Base-by-base conservation (phyloP, 2,329 filamentous ascomycete species). In the Paradendryphiella salina region DNA sequence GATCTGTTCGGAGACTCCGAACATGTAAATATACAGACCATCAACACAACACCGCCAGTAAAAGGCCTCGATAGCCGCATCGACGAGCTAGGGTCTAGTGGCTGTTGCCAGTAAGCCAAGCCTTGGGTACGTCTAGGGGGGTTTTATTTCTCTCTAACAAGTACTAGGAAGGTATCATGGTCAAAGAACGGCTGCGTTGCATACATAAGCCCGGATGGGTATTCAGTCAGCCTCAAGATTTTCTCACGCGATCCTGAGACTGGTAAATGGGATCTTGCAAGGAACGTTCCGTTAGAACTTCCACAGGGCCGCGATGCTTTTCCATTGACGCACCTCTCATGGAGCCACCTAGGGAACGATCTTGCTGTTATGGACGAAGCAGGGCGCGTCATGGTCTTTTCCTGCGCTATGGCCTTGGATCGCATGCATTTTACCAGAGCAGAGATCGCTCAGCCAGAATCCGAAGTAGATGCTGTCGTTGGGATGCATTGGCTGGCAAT, bases 151-250 rank as follows among this genome's bases (percentile, higher is more conserved):
- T 3, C n/a, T 18, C 37, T 62, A 20, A 65, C 39, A 23, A 5
- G 32, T 17, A 14, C 18, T 51, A 95, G 91, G 69, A 85, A 84
- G 58, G 82, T 96, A 46, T 85, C 88, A 23, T 97, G 93, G 92
- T 96, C 93, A 9, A 91, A 86, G 64, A 83, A 85, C 54, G 93
- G 93, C 35, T 90, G 87, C 52, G 89, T 97, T 60, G 92, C 92
- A 21, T 87, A 86, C 46, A 87, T 97, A 59, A 83, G 86, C 15
- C 76, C 83, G 13, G 87, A 92, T 73, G 88, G 89, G 21, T 81
- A 81, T 39, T 80, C 79, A 11, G 77, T 96, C 44, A 85, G 88
- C 66, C 79, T 96, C 37, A 85, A 86, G 52, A 86, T 89, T 67
- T 79, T 96, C 42, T 81, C 84, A 28, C 86, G 87, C 64, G 80